Evolutionary conservation across 352 stramenopile genomes (phyloP).

Genomic region (Pythium guiyangense): DNA sequence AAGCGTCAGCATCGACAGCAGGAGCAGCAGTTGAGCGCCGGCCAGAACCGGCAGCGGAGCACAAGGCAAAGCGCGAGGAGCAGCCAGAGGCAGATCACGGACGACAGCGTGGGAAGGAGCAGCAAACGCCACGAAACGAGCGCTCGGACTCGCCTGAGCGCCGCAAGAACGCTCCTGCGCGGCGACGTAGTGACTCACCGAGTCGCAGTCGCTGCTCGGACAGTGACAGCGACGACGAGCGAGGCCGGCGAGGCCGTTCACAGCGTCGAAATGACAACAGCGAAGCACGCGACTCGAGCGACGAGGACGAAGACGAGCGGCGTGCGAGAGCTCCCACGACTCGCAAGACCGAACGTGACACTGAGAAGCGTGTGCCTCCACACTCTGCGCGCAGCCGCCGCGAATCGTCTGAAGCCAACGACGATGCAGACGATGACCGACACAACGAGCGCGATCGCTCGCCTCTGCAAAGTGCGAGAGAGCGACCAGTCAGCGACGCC

Average conservation of each 20-base stretch:
- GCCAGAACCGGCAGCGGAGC: conserved; percentile 2
- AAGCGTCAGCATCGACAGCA: too few species aligned
- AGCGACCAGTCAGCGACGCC: neutral
- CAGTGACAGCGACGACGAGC: too few species aligned
- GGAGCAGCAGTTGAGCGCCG: neutral
- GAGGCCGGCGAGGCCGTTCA: too few species aligned
- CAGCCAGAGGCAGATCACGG: conserved; percentile 9
- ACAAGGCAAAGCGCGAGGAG: conserved; percentile 16
- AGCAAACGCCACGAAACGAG: neutral
- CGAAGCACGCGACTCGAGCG: conserved; percentile 1
- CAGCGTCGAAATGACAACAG: neutral
- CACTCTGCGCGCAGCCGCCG: neutral
- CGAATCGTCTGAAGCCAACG: neutral
- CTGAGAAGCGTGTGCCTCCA: neutral
- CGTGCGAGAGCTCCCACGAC: neutral
- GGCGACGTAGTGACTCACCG: conserved; percentile 7
- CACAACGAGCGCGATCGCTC: neutral
- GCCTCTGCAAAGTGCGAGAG: neutral
- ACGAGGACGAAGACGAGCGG: conserved; percentile 4
- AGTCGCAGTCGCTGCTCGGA: conserved; percentile 7
- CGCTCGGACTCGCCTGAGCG: conserved; percentile 4
- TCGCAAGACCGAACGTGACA: neutral
- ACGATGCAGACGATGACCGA: neutral
- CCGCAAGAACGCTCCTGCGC: conserved; percentile 8
- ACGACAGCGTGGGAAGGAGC: conserved; percentile 9